Evolutionary conservation across 2,329 filamentous ascomycete species (phyloP).

Genomic region (Talaromyces sp.): DNA sequence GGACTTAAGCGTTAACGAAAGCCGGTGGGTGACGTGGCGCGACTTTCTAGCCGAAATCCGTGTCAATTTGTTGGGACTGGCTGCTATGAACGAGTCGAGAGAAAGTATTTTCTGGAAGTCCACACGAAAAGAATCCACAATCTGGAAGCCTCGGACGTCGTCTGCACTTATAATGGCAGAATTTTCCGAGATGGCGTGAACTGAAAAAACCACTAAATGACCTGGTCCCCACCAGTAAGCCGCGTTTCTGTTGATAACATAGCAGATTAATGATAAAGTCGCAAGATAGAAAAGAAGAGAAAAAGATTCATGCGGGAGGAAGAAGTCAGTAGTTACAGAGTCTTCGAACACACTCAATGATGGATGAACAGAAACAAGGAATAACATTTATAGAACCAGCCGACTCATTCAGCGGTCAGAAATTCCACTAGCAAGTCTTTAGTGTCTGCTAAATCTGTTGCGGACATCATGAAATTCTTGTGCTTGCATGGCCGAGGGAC

Average conservation of each 20-base stretch:
- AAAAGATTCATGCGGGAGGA: too few relatives aligned
- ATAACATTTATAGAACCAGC: background rate
- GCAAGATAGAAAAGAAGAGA: background rate
- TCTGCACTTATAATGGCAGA: background rate
- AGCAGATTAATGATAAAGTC: background rate
- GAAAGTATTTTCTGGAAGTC: background rate
- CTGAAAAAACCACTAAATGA: background rate
- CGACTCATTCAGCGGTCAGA: background rate
- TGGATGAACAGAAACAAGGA: background rate
- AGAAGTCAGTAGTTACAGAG: background rate
- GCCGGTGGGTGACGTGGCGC: background rate
- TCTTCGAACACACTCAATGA: background rate
- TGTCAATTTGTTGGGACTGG: background rate
- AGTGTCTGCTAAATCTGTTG: background rate
- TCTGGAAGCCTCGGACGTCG: background rate
- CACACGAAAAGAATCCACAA: background rate
- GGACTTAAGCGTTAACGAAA: background rate
- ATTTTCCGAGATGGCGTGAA: background rate
- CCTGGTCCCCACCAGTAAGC: background rate
- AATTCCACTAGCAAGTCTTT: background rate
- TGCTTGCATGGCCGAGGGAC: conserved; percentile 8
- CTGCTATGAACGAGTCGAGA: background rate
- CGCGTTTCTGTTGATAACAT: background rate
- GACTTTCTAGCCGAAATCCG: background rate
- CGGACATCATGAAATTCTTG: conserved; percentile 1